Evolutionary conservation across 2,329 filamentous ascomycete genomes (phyloP), one percentile per base, ranked within the genome.

Genomic region (Moelleriella libera): DNA sequence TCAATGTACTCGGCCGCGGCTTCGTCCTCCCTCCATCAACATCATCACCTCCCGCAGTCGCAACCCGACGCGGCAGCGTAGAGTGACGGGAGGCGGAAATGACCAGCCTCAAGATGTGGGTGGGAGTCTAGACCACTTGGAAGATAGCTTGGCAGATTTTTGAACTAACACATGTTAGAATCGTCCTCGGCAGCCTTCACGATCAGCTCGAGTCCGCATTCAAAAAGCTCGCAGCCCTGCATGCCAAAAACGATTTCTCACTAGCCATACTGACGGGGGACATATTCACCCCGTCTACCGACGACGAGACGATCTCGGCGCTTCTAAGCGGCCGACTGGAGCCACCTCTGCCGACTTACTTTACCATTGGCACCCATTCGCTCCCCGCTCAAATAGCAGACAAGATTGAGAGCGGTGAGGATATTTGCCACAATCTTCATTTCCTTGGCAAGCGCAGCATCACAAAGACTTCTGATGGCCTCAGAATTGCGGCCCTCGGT

Each of bases 371-470:
- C 54, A 80, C 71, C 39, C 73, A 73, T 44, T 68, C 82, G n/a
- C 71, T 98, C 5, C 92, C 92, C 0, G 64, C 71, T 3, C 67
- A 70, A 31, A 76, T 96, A 28, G 70, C 84, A 21, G 77, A 85
- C 58, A 88, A 81, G 60, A 74, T 97, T 46, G 76, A 87, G 58
- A 75, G 77, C 55, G 75, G 84, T 52, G 82, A 81, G 58, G 78
- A 82, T 55, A 74, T 98, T 14, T 95, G 88, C 61, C 75, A 83
- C n/a, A 97, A 98, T 60, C 76, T 98, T 9, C 86, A 87, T 64
- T 94, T 84, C 58, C 76, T 98, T 1, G 89, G 86, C 49, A 94
- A 92, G 64, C 82, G 88, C 57, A 87, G 85, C 51, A 82, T 83
- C 11, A 83, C 88, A 46, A 97, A 92, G 62, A 97, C 90, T 0